Evolutionary conservation across 495 filamentous ascomycete species (phyloP), one percentile per base, ranked within the genome.

Genomic region (Penicillium ochrochloron): DNA sequence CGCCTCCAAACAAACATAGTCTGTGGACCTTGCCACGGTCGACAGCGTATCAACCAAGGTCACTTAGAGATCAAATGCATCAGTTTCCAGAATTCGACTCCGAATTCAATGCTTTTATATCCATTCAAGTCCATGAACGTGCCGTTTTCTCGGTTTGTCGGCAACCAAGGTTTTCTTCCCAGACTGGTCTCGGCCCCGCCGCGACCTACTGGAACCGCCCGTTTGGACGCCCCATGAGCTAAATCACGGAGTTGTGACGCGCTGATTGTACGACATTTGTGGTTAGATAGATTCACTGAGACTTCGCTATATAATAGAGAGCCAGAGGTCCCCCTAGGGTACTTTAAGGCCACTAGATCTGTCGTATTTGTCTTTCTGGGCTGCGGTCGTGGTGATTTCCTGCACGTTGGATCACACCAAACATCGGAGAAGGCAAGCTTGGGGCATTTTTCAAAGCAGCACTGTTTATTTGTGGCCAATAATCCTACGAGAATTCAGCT

Each of bases 211-310:
- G 31, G 53, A 56, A 56, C 29, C 53, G n/a, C 33, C 31, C 31
- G n/a, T 2, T 33, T 55, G 31, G 27, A 33, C 33, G 25, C 52
- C 27, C 12, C 42, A 17, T n/a, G 8, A 53, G 42, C n/a, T 37
- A 44, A 61, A 31, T 12, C 56, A n/a, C 35, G 39, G 21, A n/a
- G 29, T 9, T 52, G 35, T 53, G 52, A 55, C 31, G 31, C 52
- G 29, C 53, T 21, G 31, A 56, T 56, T 7, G 48, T 25, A 52
- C 27, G 48, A 31, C 48, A 29, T 52, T 52, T n/a, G 25, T 48
- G 14, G 14, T 8, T 12, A 52, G 48, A n/a, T 4, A 11, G 42
- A 6, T 17, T 6, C 5, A 6, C 5, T 12, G 1, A 41, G 0
- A 17, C 2, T 17, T 37, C 5, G 33, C 10, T 14, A 39, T 39